A percentile compares a stretch with the other conserved stretches of the same genome.
Conservation (phyloP, 768 basidiomycete genomes). For the Russula griseocarnosa region DNA sequence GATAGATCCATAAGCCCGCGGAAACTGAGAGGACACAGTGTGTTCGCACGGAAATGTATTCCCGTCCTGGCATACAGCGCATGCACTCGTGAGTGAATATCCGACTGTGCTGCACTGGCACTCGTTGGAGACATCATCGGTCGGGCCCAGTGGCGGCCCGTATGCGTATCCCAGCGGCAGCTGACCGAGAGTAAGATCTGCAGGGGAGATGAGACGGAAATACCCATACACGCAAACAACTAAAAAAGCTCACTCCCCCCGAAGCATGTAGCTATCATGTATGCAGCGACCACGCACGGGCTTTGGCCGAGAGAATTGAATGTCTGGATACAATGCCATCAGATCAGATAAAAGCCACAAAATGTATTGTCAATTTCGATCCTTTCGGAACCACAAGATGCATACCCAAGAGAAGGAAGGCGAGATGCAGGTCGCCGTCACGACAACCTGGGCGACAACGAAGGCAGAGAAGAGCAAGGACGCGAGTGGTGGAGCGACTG, state of each 20-base stretch:
- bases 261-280: not conserved
- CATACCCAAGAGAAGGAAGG: not conserved
- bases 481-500: not conserved
- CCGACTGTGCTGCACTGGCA: slow-evolving; percentile 8
- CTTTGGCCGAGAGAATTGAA: not conserved
- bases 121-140: not conserved
- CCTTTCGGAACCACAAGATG: not conserved
- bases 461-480: not conserved
- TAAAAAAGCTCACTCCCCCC: not conserved
- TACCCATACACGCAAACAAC: not conserved
- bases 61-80: not conserved
- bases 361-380: not conserved
- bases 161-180: not conserved
- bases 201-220: not conserved
- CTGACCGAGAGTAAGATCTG: not conserved
- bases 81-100: not conserved
- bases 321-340: not conserved
- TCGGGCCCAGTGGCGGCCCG: no score
- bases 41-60: not conserved
- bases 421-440: not conserved
- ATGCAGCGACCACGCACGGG: not conserved
- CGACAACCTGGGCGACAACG: not conserved
- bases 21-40: no score
- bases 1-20: not conserved
- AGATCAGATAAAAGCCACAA: no score